Base-by-base conservation (phyloP, 129 eudicot species). In the Solidago caesia region DNA sequence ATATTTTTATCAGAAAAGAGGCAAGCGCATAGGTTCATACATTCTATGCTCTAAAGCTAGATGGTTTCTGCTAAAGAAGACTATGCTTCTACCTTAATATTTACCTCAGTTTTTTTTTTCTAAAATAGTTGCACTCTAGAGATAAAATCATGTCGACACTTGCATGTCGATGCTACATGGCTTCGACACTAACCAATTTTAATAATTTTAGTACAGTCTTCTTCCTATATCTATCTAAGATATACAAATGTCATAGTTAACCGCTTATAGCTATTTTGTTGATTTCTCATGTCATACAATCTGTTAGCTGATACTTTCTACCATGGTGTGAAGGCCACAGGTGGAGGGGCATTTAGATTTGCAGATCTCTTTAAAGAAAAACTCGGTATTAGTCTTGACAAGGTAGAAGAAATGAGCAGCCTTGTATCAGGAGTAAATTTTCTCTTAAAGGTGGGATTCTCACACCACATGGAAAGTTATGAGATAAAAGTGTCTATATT, bases 341-440 rank as follows among this genome's bases (percentile, higher is more conserved):
- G 98, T 85, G 98, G 98, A 53, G 98, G 98, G 71, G 98, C 98
- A 49, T 94, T 83, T 73, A 90, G 85, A 81, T 94, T 84, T 87
- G 96, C 97, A 14, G 97, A 94, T 83, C 73, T 94, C 8, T 90
- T 94, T 79, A 90, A 79, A 73, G 93, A 94, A 77, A 90, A 82
- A 82, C 96, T 94, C 58, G 91, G 89, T 48, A 77, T 88, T 78
- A 77, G 65, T 74, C 87, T 94, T 81, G 98, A 90, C 82, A 94
- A 94, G 86, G 97, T 83, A 33, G 98, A 94, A 8, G 97, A 92
- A 75, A 94, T 94, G 98, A 87, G 88, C 64, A 88, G 83, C 65
- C 96, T 94, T 55, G 98, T 94, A 47, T 78, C 97, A 64, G 98
- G 98, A 79, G 92, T 93, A 39, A 94, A 94, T 88, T 94, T 85